phyloP scores from a whole-genome alignment of 805 yeast species.

The Brettanomyces bruxellensis region DNA sequence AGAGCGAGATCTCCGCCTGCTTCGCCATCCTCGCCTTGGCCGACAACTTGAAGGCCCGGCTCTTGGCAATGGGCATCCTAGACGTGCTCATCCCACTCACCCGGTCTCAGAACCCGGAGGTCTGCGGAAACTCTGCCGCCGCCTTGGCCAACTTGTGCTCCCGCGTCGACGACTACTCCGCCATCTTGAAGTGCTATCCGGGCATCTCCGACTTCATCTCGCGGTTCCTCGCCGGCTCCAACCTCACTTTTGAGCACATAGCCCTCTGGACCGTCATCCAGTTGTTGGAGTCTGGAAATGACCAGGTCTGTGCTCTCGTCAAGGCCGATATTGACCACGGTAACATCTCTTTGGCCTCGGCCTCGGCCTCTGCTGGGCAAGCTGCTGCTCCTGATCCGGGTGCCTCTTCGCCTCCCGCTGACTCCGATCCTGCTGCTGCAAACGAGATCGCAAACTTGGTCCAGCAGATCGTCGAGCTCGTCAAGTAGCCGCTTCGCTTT shows the following conservation, averaged over 20 bases:
- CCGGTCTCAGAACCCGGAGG: constrained; percentile 79
- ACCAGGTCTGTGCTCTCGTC: constrained; percentile 37
- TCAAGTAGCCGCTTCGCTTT: constrained; percentile 13
- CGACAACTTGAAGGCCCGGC: constrained; percentile 81
- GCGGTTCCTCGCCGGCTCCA: constrained; percentile 71
- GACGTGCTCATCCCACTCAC: constrained; percentile 91
- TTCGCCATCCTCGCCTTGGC: constrained; percentile 95
- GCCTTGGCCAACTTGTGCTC: constrained; percentile 95
- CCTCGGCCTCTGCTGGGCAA: too few species aligned
- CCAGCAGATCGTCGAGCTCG: constrained; percentile 28
- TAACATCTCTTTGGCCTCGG: constrained; percentile 15
- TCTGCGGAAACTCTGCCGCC: constrained; percentile 97
- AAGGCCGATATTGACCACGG: constrained; percentile 25
- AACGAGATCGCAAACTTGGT: constrained; percentile 29
- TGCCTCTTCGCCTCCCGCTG: constrained; percentile 8
- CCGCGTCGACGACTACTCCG: constrained; percentile 74
- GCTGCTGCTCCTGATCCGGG: neutral
- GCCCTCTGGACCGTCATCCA: constrained; percentile 96
- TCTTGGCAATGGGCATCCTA: constrained; percentile 75
- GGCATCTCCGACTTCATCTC: constrained; percentile 81
- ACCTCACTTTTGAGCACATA: constrained; percentile 94
- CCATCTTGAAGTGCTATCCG: constrained; percentile 77
- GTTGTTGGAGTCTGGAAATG: constrained; percentile 77
- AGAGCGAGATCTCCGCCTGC: constrained; percentile 94
- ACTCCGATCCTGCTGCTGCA: constrained; percentile 26